Percentiles rank a stretch among this genome's conserved stretches.
Conservation (phyloP, 2,329 filamentous ascomycete genomes). For the Cladophialophora exuberans region DNA sequence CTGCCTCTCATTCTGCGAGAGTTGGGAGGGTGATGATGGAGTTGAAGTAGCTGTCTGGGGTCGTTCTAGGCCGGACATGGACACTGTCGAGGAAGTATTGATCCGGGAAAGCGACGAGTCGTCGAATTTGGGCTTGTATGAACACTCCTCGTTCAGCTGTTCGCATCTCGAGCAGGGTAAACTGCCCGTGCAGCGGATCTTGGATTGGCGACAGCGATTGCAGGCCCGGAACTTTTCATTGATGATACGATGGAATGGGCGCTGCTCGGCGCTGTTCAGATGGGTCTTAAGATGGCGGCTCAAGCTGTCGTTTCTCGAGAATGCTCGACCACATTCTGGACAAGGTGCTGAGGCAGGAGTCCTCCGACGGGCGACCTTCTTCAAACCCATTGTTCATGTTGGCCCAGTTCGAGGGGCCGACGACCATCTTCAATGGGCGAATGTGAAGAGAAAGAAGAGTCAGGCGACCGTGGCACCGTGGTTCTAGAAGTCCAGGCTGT, state of each 20-base stretch:
- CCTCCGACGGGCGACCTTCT: conserved; percentile 21
- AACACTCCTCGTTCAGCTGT: conserved; percentile 22
- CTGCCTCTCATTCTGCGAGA: conserved; percentile 1
- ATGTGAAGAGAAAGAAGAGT: background rate
- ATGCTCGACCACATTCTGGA: conserved; percentile 27
- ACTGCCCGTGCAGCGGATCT: conserved; percentile 27
- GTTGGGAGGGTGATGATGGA: background rate
- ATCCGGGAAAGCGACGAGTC: background rate
- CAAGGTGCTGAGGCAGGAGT: conserved; percentile 28
- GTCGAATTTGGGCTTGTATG: conserved; percentile 18
- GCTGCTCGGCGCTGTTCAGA: conserved; percentile 16
- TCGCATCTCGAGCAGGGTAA: conserved; percentile 26
- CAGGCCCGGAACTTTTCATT: conserved; percentile 30
- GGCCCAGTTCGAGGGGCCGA: background rate
- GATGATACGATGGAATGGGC: conserved; percentile 29
- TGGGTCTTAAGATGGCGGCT: conserved; percentile 29
- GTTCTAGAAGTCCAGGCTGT: too few relatives aligned
- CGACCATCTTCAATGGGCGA: background rate
- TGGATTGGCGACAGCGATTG: conserved; percentile 24
- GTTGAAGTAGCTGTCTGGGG: background rate
- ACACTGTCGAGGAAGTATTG: conserved; percentile 3
- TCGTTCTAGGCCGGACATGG: conserved; percentile 3
- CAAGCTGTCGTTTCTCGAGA: conserved; percentile 28
- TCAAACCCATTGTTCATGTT: conserved; percentile 15
- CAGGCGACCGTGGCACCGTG: too few relatives aligned